Evolutionary conservation across 352 stramenopile genomes (phyloP).

Genomic region (Thalassiosira mediterranea): DNA sequence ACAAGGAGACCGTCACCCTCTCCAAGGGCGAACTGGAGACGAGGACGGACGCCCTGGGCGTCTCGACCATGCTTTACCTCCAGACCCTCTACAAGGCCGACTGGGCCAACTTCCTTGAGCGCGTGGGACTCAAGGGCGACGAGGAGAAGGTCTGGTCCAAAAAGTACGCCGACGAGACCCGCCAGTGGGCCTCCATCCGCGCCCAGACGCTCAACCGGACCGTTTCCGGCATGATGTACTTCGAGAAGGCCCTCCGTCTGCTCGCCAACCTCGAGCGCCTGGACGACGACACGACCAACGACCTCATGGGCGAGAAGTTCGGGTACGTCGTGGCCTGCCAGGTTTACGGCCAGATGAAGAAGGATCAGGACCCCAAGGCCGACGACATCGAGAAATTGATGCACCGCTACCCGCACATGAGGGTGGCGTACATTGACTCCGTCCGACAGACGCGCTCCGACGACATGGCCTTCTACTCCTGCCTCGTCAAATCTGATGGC

Average conservation of each 20-base stretch:
- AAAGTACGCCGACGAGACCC: constrained; percentile 87
- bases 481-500: constrained; percentile 93
- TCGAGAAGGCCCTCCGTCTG: constrained; percentile 96
- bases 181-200: constrained; percentile 97
- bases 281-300: constrained; percentile 90
- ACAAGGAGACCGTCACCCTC: constrained; percentile 97
- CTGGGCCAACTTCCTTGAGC: constrained; percentile 98
- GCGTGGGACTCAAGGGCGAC: constrained; percentile 93
- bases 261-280: constrained; percentile 93
- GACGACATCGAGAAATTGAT: constrained; percentile 98
- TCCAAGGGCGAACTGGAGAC: constrained; percentile 96
- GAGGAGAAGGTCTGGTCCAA: constrained; percentile 87
- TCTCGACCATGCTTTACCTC: constrained; percentile 96
- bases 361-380: constrained; percentile 97
- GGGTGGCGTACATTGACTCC: constrained; percentile 98
- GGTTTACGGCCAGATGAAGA: constrained; percentile 98
- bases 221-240: constrained; percentile 99
- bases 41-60: constrained; percentile 91
- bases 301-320: constrained; percentile 98
- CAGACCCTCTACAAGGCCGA: constrained; percentile 98
- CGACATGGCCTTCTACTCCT: constrained; percentile 93
- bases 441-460: constrained; percentile 91
- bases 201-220: constrained; percentile 96
- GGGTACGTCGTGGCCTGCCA: constrained; percentile 98
- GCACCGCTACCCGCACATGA: constrained; percentile 95